Conservation (phyloP, 306 rosid species). For the Castanopsis chinensis region DNA sequence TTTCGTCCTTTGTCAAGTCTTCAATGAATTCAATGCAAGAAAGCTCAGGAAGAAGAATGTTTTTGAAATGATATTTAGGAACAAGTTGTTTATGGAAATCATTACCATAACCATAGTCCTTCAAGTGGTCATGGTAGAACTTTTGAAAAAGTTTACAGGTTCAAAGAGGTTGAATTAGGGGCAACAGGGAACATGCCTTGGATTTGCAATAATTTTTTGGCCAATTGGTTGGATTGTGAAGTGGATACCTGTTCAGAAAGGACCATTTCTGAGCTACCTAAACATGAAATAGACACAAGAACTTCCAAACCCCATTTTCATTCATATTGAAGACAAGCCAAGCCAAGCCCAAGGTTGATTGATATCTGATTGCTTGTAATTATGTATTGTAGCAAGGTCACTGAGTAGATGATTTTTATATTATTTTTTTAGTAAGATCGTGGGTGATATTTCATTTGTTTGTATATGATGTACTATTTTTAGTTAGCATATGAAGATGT, state of each 20-base stretch:
- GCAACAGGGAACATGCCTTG: slow-evolving; percentile 25
- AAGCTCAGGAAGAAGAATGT: slow-evolving; percentile 30
- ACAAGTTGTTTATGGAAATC: slow-evolving; percentile 28
- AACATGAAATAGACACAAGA: no score
- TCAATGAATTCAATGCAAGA: slow-evolving; percentile 33
- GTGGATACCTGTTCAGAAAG: slow-evolving; percentile 13
- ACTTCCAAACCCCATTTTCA: no score
- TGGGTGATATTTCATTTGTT: no score
- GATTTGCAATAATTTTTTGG: slow-evolving; percentile 21
- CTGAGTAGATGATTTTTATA: no score
- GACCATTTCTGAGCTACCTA: background rate
- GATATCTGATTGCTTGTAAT: no score
- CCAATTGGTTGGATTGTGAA: slow-evolving; percentile 25
- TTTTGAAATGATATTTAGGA: slow-evolving; percentile 16
- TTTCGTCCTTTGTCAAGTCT: slow-evolving; percentile 31
- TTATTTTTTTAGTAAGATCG: no score
- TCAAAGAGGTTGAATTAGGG: slow-evolving; percentile 26
- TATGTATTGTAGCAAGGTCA: no score
- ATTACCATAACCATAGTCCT: slow-evolving; percentile 14
- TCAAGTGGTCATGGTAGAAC: slow-evolving; percentile 35
- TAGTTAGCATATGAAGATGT: no score
- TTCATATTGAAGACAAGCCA: no score
- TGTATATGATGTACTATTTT: no score
- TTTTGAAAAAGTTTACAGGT: slow-evolving; percentile 21
- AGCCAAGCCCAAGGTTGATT: no score